These are phyloP conservation scores for Crithidia sp. DNA, from an alignment of 208 protist species.

Conservation along the genomic window DNA sequence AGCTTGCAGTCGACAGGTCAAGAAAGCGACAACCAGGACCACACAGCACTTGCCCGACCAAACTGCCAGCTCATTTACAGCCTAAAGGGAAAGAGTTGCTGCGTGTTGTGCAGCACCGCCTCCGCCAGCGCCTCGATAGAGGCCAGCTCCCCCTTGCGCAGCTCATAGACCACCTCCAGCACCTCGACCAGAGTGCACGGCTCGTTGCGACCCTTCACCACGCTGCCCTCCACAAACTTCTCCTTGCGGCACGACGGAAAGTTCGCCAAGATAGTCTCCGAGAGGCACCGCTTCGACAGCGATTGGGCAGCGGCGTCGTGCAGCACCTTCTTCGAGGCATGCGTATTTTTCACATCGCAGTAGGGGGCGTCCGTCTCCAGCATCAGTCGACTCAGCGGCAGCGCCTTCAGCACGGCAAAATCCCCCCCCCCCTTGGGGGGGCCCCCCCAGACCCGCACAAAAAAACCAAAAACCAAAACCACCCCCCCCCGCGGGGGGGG, in stretches of 20 bases:
- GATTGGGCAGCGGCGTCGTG: constrained; percentile 10
- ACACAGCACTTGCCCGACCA: background rate
- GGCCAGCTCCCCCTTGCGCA: constrained; percentile 46
- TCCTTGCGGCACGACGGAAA: constrained; percentile 68
- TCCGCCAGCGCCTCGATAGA: constrained; percentile 56
- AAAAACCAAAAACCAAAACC: no score
- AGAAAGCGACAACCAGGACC: no score
- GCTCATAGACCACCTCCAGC: constrained; percentile 72
- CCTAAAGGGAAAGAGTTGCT: constrained; percentile 63
- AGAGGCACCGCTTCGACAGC: constrained; percentile 26
- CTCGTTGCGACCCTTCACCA: constrained; percentile 78
- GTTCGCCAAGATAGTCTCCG: constrained; percentile 40
- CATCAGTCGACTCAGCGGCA: constrained; percentile 90
- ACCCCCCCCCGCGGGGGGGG: no score
- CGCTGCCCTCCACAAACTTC: constrained; percentile 62
- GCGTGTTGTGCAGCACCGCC: constrained; percentile 57
- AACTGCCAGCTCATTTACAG: background rate
- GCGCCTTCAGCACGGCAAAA: constrained; percentile 69
- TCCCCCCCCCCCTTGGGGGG: no score
- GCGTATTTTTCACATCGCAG: constrained; percentile 94
- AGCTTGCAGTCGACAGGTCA: no score
- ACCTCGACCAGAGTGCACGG: constrained; percentile 70
- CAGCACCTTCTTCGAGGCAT: constrained; percentile 72
- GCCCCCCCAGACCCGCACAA: no score
- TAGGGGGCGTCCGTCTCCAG: constrained; percentile 96